These are phyloP conservation scores for Colletotrichum ledebouriae DNA, from an alignment of 2,329 filamentous ascomycete genomes.

Conservation along the genomic window DNA sequence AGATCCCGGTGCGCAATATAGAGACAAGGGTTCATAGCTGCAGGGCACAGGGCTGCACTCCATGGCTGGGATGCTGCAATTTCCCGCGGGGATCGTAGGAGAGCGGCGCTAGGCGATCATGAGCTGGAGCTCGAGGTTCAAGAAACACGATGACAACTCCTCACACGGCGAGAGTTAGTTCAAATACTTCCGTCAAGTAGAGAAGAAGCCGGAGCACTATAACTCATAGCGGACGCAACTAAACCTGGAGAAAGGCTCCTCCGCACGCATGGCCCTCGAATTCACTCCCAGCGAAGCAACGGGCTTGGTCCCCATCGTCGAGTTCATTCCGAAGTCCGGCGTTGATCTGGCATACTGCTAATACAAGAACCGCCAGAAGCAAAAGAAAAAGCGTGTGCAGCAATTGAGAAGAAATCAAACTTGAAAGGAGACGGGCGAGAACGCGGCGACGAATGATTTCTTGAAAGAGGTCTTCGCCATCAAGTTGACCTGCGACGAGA, in stretches of 20 bases:
- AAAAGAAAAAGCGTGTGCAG: neutral
- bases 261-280: neutral
- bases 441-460: slow-evolving; percentile 1
- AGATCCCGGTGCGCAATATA: neutral
- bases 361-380: neutral
- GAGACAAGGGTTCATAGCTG: neutral
- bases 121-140: neutral
- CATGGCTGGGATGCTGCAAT: neutral
- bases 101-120: neutral
- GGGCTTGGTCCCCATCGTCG: neutral
- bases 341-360: neutral
- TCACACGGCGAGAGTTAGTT: neutral
- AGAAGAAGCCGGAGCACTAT: neutral
- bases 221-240: neutral
- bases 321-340: neutral
- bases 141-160: neutral
- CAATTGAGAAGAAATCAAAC: neutral
- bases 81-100: neutral
- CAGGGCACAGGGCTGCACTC: neutral
- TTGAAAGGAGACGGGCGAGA: neutral
- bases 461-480: neutral
- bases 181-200: neutral
- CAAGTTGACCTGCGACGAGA: neutral
- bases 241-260: neutral
- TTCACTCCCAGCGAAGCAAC: neutral